A percentile compares a stretch with the other conserved stretches of the same genome.
Conservation (phyloP, 2,329 filamentous ascomycete species). For the Trichoderma harzianum region DNA sequence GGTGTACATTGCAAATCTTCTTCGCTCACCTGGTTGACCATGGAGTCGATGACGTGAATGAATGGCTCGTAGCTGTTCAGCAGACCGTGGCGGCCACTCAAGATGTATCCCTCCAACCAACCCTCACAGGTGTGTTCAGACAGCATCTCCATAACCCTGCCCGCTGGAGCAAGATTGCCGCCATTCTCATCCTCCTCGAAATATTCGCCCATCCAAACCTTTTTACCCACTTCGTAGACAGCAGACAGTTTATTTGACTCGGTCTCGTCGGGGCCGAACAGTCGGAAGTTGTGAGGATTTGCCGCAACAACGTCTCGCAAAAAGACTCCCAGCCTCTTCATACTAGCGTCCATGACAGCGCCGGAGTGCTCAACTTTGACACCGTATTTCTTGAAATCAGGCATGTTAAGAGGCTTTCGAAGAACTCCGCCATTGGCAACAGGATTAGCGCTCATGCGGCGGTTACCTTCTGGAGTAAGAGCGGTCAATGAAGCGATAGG, state of each 20-base stretch:
- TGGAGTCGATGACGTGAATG: slow-evolving; percentile 78
- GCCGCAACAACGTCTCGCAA: slow-evolving; percentile 63
- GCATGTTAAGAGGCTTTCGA: slow-evolving; percentile 64
- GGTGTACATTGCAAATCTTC: not conserved
- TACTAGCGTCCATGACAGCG: slow-evolving; percentile 55
- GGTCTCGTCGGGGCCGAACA: slow-evolving; percentile 78
- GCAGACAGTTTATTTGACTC: slow-evolving; percentile 73
- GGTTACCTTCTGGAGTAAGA: slow-evolving; percentile 61
- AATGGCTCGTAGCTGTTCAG: slow-evolving; percentile 82
- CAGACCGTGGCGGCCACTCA: slow-evolving; percentile 71
- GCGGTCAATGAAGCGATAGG: slow-evolving; percentile 60
- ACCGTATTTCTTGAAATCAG: slow-evolving; percentile 66
- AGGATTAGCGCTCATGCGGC: slow-evolving; percentile 74
- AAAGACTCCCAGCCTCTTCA: slow-evolving; percentile 66
- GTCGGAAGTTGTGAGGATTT: slow-evolving; percentile 67
- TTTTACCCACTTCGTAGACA: slow-evolving; percentile 72
- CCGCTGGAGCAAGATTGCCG: slow-evolving; percentile 65
- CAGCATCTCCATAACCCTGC: slow-evolving; percentile 81
- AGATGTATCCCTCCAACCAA: slow-evolving; percentile 75
- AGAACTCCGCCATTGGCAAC: slow-evolving; percentile 69
- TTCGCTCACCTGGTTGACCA: slow-evolving; percentile 66
- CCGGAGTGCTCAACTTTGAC: slow-evolving; percentile 61
- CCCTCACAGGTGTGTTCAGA: slow-evolving; percentile 77
- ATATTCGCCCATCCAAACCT: slow-evolving; percentile 76
- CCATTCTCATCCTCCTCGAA: slow-evolving; percentile 73